Conservation (phyloP, 352 stramenopile genomes). For the Globisporangium paroecandrum region DNA sequence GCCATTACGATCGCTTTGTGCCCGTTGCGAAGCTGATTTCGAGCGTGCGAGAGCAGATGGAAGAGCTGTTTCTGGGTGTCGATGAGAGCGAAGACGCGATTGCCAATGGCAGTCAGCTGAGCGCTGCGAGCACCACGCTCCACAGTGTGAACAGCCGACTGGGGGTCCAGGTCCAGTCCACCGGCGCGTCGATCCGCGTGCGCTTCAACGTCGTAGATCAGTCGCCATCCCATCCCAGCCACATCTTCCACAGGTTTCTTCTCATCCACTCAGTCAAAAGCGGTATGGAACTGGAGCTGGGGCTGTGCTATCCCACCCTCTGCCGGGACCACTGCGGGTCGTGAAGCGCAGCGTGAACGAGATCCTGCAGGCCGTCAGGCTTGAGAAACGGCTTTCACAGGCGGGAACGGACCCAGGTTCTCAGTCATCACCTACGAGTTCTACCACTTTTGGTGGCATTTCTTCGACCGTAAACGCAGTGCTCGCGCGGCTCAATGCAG, state of each 20-base stretch:
- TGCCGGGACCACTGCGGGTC: conserved; percentile 19
- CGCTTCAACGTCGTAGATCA: conserved; percentile 37
- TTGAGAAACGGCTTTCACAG: conserved; percentile 38
- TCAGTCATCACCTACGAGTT: conserved; percentile 1
- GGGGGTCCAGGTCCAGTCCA: conserved; percentile 37
- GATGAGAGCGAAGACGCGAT: conserved; percentile 19
- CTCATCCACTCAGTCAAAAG: background rate
- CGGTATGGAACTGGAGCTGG: background rate
- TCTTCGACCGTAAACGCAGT: conserved; percentile 23
- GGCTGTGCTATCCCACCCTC: background rate
- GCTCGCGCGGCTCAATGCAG: conserved; percentile 28
- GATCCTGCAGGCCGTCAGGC: conserved; percentile 52
- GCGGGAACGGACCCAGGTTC: conserved; percentile 12
- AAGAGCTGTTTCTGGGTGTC: conserved; percentile 61
- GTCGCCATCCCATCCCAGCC: background rate
- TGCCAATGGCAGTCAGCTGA: background rate
- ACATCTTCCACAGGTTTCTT: background rate
- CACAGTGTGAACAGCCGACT: conserved; percentile 24
- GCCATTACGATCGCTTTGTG: conserved; percentile 35
- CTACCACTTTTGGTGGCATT: background rate
- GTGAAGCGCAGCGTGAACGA: conserved; percentile 75
- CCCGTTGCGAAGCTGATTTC: conserved; percentile 34
- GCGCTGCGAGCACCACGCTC: conserved; percentile 6
- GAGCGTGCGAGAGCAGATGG: conserved; percentile 38
- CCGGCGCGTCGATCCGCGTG: conserved; percentile 35